Conservation (phyloP, 1,284 basidiomycete species). For the Somion occarium region DNA sequence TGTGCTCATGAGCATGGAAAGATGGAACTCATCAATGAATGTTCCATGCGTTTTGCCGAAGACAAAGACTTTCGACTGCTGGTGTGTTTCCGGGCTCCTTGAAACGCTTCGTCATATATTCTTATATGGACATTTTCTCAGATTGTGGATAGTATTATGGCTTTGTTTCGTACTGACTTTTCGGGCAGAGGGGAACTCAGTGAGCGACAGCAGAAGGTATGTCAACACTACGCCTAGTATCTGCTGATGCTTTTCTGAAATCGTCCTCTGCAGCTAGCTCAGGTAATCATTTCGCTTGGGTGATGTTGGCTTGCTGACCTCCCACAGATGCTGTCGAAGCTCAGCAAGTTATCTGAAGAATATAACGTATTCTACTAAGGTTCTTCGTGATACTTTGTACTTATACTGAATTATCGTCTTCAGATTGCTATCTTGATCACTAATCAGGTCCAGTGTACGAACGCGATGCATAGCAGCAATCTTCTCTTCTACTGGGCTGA, state of each 20-base stretch:
- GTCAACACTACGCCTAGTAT: constrained; percentile 5
- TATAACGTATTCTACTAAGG: constrained; percentile 55
- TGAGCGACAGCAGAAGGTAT: constrained; percentile 86
- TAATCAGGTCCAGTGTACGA: constrained; percentile 85
- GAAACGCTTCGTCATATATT: too few relatives aligned
- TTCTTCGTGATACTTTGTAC: background rate
- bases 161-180: constrained; percentile 89
- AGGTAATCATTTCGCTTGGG: too few relatives aligned
- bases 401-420: constrained; percentile 15
- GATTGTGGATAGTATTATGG: constrained; percentile 95
- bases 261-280: too few relatives aligned
- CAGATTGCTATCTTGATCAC: constrained; percentile 85
- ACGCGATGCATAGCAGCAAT: background rate
- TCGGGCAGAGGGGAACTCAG: constrained; percentile 90
- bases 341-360: constrained; percentile 89
- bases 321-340: constrained; percentile 79
- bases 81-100: constrained; percentile 30
- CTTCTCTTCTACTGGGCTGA: constrained; percentile 1
- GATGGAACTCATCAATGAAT: constrained; percentile 87
- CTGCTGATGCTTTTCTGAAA: background rate
- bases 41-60: constrained; percentile 77
- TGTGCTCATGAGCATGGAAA: constrained; percentile 23
- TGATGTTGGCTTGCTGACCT: too few relatives aligned
- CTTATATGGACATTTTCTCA: constrained; percentile 26
- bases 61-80: constrained; percentile 77